Base-by-base conservation (phyloP, 179 eudicot genomes). In the Pouteria campechiana region DNA sequence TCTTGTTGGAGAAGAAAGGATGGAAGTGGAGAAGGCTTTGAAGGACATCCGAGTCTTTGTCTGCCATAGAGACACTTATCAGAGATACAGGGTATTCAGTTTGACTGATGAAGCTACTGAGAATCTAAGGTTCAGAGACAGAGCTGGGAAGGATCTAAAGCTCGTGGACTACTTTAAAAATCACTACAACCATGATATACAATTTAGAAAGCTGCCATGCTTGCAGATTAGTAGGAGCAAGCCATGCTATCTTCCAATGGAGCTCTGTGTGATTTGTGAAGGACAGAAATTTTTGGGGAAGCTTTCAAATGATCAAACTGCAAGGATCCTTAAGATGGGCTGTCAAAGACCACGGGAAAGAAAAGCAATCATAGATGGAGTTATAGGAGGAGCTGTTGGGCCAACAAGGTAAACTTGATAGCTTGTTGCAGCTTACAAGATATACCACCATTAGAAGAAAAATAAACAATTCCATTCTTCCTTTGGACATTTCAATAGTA, bases 251-350 rank as follows among this genome's bases (percentile, higher is more conserved):
- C 75, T 89, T 47, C 97, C 97, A 0, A 84, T 89, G 95, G 97
- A 89, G 64, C 93, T 89, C 67, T 89, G 97, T 55, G 51, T 76
- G 60, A 76, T 89, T 45, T 84, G 97, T 52, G 95, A 89, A 54
- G 97, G 97, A 11, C 97, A 89, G 54, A 89, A 81, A 70, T 89
- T 84, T 57, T 75, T 81, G 24, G 93, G 97, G 18, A 85, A 85
- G 68, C 82, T 89, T 44, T 75, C 89, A 0, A 95, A 89, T 63
- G 97, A 89, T 54, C 97, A 89, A 48, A 89, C 93, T 0, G 76
- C 75, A 0, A 78, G 59, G 57, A 69, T 89, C 10, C 60, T 89
- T 41, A 78, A 81, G 46, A 81, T 89, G 93, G 85, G 97, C 6
- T 69, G 95, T 50, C 95, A 75, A 44, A 68, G 56, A 60, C 97